These are phyloP conservation scores for Mucor lusitanicus DNA, from an alignment of 371 early-diverging fungal genomes.

Conservation along the genomic window DNA sequence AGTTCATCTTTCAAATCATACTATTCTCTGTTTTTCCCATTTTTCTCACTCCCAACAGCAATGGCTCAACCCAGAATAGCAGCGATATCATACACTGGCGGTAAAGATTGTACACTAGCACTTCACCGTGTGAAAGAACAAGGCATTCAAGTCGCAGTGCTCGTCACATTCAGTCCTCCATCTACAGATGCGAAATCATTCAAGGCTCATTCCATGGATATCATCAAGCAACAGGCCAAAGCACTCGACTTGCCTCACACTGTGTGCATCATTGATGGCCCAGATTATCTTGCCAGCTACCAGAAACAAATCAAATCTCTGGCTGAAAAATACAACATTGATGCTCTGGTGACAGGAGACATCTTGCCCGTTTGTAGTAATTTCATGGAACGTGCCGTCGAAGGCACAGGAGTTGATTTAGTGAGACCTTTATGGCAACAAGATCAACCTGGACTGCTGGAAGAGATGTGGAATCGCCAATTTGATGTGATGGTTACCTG, in stretches of 20 bases:
- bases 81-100: conserved; percentile 60
- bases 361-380: conserved; percentile 58
- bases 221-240: conserved; percentile 45
- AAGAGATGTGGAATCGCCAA: conserved; percentile 35
- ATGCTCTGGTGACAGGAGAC: conserved; percentile 58
- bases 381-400: conserved; percentile 60
- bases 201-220: conserved; percentile 52
- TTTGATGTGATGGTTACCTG: conserved; percentile 52
- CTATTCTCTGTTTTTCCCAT: neutral
- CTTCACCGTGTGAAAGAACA: conserved; percentile 41
- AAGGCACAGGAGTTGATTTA: conserved; percentile 44
- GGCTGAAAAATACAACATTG: conserved; percentile 31
- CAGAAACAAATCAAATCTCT: conserved; percentile 39
- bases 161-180: conserved; percentile 58
- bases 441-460: conserved; percentile 34
- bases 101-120: conserved; percentile 61
- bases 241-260: conserved; percentile 50
- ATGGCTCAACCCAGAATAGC: conserved; percentile 18
- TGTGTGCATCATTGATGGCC: conserved; percentile 40
- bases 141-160: conserved; percentile 39
- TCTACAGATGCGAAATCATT: conserved; percentile 39
- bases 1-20: neutral
- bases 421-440: conserved; percentile 59
- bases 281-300: conserved; percentile 53
- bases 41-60: neutral